Conservation (phyloP, 176 grass and related monocot species). For the Ensete ventricosum region DNA sequence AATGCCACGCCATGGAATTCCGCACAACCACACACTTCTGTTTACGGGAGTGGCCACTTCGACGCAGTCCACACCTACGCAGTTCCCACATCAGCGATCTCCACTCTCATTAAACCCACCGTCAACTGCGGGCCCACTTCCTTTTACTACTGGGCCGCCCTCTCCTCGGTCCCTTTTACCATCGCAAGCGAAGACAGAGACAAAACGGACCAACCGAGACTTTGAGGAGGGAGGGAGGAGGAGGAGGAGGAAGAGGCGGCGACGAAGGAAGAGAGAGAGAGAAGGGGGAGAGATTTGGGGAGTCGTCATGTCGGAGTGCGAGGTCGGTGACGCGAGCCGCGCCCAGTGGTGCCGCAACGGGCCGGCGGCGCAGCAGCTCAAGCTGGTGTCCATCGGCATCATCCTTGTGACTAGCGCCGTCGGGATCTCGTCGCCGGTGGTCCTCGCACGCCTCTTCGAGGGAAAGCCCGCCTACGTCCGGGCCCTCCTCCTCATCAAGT, state of each 20-base stretch:
- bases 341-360: slow-evolving; percentile 31
- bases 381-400: slow-evolving; percentile 54
- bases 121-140: not conserved
- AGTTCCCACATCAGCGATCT: not conserved
- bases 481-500: slow-evolving; percentile 81
- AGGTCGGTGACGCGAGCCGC: slow-evolving; percentile 27
- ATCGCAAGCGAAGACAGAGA: too few species aligned
- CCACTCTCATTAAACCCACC: not conserved
- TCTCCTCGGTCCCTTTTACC: not conserved
- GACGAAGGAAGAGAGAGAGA: not conserved
- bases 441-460: slow-evolving; percentile 54
- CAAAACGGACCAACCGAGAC: too few species aligned
- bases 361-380: slow-evolving; percentile 40
- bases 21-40: not conserved
- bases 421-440: slow-evolving; percentile 46
- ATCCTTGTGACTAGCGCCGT: slow-evolving; percentile 38
- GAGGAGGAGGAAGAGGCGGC: not conserved
- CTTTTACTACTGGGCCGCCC: not conserved
- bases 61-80: not conserved
- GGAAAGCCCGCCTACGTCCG: slow-evolving; percentile 38
- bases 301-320: slow-evolving; percentile 27
- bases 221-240: not conserved
- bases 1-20: not conserved
- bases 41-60: not conserved
- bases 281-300: not conserved